Conservation (phyloP, 2,329 filamentous ascomycete genomes). For the Aspergillus sp. region DNA sequence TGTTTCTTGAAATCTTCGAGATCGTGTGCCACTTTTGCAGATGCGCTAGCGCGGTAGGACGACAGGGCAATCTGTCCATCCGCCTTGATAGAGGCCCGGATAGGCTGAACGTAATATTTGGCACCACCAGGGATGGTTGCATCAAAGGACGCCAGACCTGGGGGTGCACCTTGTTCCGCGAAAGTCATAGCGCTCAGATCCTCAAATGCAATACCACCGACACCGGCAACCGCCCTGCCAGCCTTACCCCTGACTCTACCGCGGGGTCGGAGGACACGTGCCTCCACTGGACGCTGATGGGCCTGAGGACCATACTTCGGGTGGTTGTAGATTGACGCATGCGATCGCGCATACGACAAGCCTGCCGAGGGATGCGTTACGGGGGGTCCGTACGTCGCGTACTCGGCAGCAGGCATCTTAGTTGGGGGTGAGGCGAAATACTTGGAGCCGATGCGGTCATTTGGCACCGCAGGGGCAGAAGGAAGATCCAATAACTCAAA, state of each 20-base stretch:
- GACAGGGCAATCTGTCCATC: constrained; percentile 45
- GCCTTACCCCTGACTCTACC: constrained; percentile 32
- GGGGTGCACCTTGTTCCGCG: constrained; percentile 34
- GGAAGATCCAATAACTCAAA: constrained; percentile 59
- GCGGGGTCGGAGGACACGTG: constrained; percentile 57
- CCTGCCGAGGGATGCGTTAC: constrained; percentile 66
- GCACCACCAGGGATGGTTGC: constrained; percentile 49
- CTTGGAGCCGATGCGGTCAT: constrained; percentile 32
- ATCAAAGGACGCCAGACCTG: constrained; percentile 46
- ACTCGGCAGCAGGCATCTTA: constrained; percentile 42
- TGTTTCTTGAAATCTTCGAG: constrained; percentile 37
- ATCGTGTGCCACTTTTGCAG: constrained; percentile 36
- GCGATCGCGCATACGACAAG: constrained; percentile 60
- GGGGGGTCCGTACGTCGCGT: constrained; percentile 51
- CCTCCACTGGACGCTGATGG: constrained; percentile 52
- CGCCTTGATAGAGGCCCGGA: constrained; percentile 47
- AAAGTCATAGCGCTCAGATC: constrained; percentile 38
- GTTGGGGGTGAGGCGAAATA: constrained; percentile 38
- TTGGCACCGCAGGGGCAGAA: constrained; percentile 40
- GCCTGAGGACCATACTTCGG: constrained; percentile 61
- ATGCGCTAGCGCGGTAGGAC: constrained; percentile 33
- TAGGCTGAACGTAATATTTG: constrained; percentile 53
- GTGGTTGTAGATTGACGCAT: constrained; percentile 58
- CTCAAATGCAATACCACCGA: constrained; percentile 44
- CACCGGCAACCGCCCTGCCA: constrained; percentile 38